Percentiles rank a stretch among this genome's conserved stretches.
Evolutionary conservation across 331 rosid genomes (phyloP).

Genomic region (Pyracantha coccinea): DNA sequence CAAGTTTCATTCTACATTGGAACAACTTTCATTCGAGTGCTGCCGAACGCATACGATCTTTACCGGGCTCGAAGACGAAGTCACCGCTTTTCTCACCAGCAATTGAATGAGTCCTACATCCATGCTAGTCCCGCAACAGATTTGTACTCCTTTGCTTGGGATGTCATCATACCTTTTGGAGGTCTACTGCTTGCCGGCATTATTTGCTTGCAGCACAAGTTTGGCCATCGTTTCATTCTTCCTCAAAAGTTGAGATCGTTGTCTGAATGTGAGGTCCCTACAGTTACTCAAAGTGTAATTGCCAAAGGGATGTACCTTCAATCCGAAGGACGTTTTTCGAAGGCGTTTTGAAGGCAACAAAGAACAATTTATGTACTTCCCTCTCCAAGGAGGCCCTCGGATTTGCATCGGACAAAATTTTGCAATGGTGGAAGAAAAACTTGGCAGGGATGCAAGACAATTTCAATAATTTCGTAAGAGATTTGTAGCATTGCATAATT

Average conservation of each 20-base stretch:
- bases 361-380: no score
- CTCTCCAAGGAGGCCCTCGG: no score
- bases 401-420: no score
- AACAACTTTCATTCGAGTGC: constrained; percentile 33
- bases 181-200: constrained; percentile 30
- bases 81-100: not conserved
- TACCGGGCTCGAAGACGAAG: constrained; percentile 16
- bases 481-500: not conserved
- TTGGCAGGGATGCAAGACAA: no score
- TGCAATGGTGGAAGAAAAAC: no score
- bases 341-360: no score
- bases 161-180: constrained; percentile 30
- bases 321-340: no score
- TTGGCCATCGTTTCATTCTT: constrained; percentile 40
- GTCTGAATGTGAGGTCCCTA: constrained; percentile 22
- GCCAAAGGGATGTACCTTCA: no score
- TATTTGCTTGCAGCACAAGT: constrained; percentile 49
- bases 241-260: constrained; percentile 24
- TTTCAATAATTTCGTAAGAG: no score
- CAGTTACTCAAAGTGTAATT: not conserved
- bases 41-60: constrained; percentile 54
- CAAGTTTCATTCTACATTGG: constrained; percentile 33
- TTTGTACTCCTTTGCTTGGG: constrained; percentile 44
- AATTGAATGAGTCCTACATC: constrained; percentile 11
- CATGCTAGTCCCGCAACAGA: constrained; percentile 34